Base-by-base conservation (phyloP, 768 basidiomycete species). In the Trametes cubensis region DNA sequence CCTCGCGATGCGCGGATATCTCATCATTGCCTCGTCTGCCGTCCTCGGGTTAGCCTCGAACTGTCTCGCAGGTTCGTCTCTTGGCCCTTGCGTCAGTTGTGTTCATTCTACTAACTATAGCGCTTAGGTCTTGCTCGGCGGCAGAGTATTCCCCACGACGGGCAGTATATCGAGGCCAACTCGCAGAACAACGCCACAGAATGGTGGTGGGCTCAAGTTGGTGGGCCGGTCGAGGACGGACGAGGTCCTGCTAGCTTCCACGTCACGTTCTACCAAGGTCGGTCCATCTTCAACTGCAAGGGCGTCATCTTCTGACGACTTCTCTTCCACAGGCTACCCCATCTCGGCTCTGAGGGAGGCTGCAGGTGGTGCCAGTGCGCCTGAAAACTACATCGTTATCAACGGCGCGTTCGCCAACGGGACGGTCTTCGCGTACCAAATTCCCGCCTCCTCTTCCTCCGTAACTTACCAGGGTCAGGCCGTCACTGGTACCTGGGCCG, bases 181-280 rank as follows among this genome's bases (percentile, higher is more conserved):
- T 30, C 60, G 0, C 58, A 55, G n/a, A 70, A 70, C 53, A 48
- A 58, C 17, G 65, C 61, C 7, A 66, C 64, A 3, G 69, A 70
- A 34, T 70, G 67, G 69, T 70, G 69, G 69, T 70, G 69, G 69
- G 63, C 61, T 10, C 63, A 66, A 18, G 67, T 60, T 13, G 56
- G 64, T 17, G 66, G 58, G 0, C 55, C 58, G 7, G 55, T 63
- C 4, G 54, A 47, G 1, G 55, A 54, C 20, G 58, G 63, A 30
- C 54, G 60, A 5, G 52, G 63, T 8, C 67, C 67, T 17, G 62
- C 69, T 15, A 62, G 60, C 14, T 51, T 70, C 13, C 69, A 70
- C 23, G 62, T 66, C 15, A 59, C 67, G 2, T 70, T 70, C 63
- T 70, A 66, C 28, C 67, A 68, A 61, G 69, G 67, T 60, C 6